These are phyloP conservation scores for Sherardia arvensis DNA, from an alignment of 257 asterid genomes.

Conservation along the genomic window DNA sequence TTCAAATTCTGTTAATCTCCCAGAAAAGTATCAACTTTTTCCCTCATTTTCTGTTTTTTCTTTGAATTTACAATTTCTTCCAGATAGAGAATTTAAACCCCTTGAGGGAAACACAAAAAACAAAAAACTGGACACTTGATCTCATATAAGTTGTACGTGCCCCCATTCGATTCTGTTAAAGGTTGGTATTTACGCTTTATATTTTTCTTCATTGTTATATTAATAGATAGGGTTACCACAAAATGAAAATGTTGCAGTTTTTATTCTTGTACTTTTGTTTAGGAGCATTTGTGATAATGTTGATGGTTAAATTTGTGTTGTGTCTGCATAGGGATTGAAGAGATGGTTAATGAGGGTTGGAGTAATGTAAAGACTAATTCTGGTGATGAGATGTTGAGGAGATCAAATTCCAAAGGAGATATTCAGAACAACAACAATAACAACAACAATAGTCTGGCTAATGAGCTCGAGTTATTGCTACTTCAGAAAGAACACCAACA, in stretches of 20 bases:
- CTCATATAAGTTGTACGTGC: background rate
- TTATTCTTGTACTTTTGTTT: background rate
- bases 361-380: conserved; percentile 17
- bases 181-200: background rate
- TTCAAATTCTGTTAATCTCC: conserved; percentile 1
- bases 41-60: background rate
- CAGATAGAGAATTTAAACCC: conserved; percentile 6
- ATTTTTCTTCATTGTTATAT: background rate
- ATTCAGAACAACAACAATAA: conserved; percentile 15
- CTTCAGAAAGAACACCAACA: conserved; percentile 15
- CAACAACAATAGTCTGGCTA: conserved; percentile 26
- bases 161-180: conserved; percentile 1
- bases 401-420: conserved; percentile 42
- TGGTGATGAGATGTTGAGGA: conserved; percentile 17
- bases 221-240: background rate
- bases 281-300: background rate
- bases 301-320: background rate
- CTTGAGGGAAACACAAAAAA: background rate
- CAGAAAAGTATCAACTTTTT: background rate
- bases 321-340: conserved; percentile 6
- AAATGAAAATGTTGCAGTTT: background rate
- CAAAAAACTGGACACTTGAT: background rate
- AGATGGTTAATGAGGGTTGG: conserved; percentile 15
- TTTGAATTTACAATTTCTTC: conserved; percentile 2
- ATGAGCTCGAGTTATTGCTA: conserved; percentile 51